A percentile compares a stretch with the other conserved stretches of the same genome.
Conservation (phyloP, 2,329 filamentous ascomycete genomes). For the Aspergillus japonicus region DNA sequence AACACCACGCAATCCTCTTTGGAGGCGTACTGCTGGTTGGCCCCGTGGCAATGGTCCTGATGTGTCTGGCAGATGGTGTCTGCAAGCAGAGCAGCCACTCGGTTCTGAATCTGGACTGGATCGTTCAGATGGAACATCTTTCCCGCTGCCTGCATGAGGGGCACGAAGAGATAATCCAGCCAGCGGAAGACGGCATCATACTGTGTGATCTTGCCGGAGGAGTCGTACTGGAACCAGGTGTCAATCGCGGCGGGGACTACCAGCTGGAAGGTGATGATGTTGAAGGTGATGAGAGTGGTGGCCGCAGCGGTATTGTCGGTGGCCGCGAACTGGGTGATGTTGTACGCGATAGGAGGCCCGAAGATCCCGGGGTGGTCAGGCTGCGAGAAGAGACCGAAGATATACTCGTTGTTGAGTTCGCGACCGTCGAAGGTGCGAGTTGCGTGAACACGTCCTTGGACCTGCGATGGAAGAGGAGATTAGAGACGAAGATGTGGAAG, state of each 20-base stretch:
- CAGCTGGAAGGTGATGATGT: slow-evolving; percentile 23
- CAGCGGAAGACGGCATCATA: slow-evolving; percentile 23
- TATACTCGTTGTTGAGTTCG: slow-evolving; percentile 29
- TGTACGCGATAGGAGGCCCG: slow-evolving; percentile 25
- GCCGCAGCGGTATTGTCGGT: slow-evolving; percentile 23
- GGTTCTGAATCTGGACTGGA: not conserved
- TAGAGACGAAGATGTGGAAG: not conserved
- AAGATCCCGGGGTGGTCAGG: slow-evolving; percentile 19
- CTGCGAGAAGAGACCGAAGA: slow-evolving; percentile 28
- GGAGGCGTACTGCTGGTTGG: slow-evolving; percentile 23
- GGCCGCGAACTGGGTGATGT: slow-evolving; percentile 26
- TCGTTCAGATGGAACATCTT: slow-evolving; percentile 21
- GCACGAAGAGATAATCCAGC: slow-evolving; percentile 18
- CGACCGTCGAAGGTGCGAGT: slow-evolving; percentile 27
- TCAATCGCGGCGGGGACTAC: slow-evolving; percentile 22
- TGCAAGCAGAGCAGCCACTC: slow-evolving; percentile 15
- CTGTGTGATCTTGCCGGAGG: slow-evolving; percentile 16
- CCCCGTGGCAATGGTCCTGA: slow-evolving; percentile 19
- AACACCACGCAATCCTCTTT: slow-evolving; percentile 19
- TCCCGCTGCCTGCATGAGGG: slow-evolving; percentile 5
- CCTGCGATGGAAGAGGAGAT: slow-evolving; percentile 8
- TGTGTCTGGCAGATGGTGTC: slow-evolving; percentile 23
- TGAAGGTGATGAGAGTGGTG: slow-evolving; percentile 26
- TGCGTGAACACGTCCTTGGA: slow-evolving; percentile 29
- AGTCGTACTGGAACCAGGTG: slow-evolving; percentile 4